Evolutionary conservation across 805 yeast species (phyloP).

Genomic region (Cyberlindnera meyerae): DNA sequence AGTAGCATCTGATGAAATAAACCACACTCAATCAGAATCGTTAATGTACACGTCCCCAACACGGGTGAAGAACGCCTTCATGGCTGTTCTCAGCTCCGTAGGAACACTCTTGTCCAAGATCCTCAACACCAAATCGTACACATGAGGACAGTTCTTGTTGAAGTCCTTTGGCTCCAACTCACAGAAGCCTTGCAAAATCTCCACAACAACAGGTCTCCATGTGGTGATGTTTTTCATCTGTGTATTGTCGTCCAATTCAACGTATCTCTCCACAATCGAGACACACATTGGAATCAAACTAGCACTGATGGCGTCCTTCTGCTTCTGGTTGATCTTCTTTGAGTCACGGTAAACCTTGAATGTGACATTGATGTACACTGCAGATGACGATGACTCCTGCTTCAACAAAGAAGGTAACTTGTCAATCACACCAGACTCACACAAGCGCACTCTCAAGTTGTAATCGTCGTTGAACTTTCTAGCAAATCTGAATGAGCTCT

Average conservation of each 20-base stretch:
- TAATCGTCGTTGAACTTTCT: slow-evolving; percentile 84
- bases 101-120: slow-evolving; percentile 59
- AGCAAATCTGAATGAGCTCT: slow-evolving; percentile 75
- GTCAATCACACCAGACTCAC: slow-evolving; percentile 90
- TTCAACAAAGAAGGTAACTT: slow-evolving; percentile 85
- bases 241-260: slow-evolving; percentile 61
- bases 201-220: slow-evolving; percentile 91
- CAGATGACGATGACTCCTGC: slow-evolving; percentile 88
- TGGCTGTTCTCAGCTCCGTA: slow-evolving; percentile 54
- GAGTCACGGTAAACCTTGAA: slow-evolving; percentile 74
- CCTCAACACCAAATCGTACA: slow-evolving; percentile 55
- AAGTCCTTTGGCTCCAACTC: slow-evolving; percentile 76
- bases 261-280: slow-evolving; percentile 63
- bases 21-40: slow-evolving; percentile 8
- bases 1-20: too few species aligned
- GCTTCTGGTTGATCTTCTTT: slow-evolving; percentile 41
- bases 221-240: slow-evolving; percentile 79
- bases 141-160: slow-evolving; percentile 46
- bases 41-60: slow-evolving; percentile 46
- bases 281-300: slow-evolving; percentile 65
- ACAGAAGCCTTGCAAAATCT: slow-evolving; percentile 75
- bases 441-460: slow-evolving; percentile 79
- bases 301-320: slow-evolving; percentile 46
- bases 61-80: slow-evolving; percentile 53
- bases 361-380: slow-evolving; percentile 76